A percentile compares a stretch with the other conserved stretches of the same genome.
Evolutionary conservation across 2,329 filamentous ascomycete species (phyloP).

Genomic region (Helminthosporium solani): DNA sequence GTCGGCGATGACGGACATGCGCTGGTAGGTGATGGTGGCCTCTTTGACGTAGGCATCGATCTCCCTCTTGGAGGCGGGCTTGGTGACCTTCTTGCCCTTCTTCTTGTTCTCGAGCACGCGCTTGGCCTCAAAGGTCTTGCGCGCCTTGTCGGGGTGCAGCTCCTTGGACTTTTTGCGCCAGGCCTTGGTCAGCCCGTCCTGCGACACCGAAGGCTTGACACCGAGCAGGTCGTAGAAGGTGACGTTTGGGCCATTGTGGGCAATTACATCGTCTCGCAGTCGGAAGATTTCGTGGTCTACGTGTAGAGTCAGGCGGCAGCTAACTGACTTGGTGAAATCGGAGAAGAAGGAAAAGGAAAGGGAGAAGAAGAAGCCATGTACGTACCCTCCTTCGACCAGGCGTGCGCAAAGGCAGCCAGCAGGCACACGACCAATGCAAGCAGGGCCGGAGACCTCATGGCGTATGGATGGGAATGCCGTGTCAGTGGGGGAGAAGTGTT

Average conservation of each 20-base stretch:
- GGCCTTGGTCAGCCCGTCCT: conserved; percentile 89
- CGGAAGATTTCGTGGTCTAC: conserved; percentile 97
- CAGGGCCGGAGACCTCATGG: conserved; percentile 68
- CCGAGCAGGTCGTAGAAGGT: conserved; percentile 95
- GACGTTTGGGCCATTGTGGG: conserved; percentile 71
- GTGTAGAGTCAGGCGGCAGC: conserved; percentile 19
- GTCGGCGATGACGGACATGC: conserved; percentile 79
- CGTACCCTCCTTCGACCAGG: conserved; percentile 85
- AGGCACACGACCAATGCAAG: conserved; percentile 69
- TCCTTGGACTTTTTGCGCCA: conserved; percentile 83
- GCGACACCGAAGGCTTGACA: conserved; percentile 68
- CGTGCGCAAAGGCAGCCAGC: conserved; percentile 68
- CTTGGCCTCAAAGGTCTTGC: conserved; percentile 74
- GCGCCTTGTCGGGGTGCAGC: conserved; percentile 94
- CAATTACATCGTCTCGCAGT: conserved; percentile 79
- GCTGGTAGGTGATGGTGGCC: conserved; percentile 79
- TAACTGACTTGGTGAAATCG: conserved; percentile 15
- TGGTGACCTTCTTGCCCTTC: conserved; percentile 60
- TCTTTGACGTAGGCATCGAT: conserved; percentile 76
- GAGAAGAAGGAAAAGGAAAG: conserved; percentile 7
- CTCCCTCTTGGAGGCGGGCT: conserved; percentile 71
- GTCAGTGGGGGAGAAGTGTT: conserved; percentile 11
- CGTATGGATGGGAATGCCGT: conserved; percentile 28
- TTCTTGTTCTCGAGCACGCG: conserved; percentile 57
- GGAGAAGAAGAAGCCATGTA: conserved; percentile 12